Evolutionary conservation across 495 filamentous ascomycete species (phyloP).

Genomic region (Tuber aestivum): DNA sequence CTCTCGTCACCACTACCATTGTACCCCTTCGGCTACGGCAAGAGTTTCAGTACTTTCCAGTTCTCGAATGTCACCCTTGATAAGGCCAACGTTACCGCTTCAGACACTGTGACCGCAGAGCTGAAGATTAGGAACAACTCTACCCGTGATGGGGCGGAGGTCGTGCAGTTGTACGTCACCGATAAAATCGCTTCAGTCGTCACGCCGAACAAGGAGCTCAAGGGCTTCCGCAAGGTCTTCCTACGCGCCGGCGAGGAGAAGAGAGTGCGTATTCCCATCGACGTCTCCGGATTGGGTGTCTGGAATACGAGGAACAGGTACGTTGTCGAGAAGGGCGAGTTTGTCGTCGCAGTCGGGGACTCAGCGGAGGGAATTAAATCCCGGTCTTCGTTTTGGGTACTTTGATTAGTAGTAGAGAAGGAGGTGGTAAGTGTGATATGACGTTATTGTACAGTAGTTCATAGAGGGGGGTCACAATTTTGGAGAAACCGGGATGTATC

Average conservation of each 20-base stretch:
- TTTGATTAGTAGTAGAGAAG: background rate
- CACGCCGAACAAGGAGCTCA: slow-evolving; percentile 60
- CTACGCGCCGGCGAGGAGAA: slow-evolving; percentile 56
- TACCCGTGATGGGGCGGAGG: slow-evolving; percentile 56
- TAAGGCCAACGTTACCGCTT: slow-evolving; percentile 47
- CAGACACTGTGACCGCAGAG: slow-evolving; percentile 51
- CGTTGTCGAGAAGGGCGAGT: slow-evolving; percentile 63
- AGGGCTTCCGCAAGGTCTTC: slow-evolving; percentile 63
- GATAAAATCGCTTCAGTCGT: slow-evolving; percentile 58
- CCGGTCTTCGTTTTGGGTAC: slow-evolving; percentile 31
- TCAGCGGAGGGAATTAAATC: slow-evolving; percentile 26
- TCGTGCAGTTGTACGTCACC: slow-evolving; percentile 63
- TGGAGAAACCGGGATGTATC: background rate
- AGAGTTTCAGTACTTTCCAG: slow-evolving; percentile 58
- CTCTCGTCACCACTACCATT: slow-evolving; percentile 53
- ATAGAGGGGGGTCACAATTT: background rate
- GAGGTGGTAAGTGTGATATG: background rate
- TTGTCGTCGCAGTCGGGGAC: slow-evolving; percentile 53
- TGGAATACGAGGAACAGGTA: slow-evolving; percentile 62
- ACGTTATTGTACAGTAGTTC: background rate
- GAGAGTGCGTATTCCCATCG: slow-evolving; percentile 52
- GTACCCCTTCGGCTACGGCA: slow-evolving; percentile 66
- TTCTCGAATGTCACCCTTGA: slow-evolving; percentile 51
- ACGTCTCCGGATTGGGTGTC: slow-evolving; percentile 52
- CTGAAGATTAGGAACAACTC: slow-evolving; percentile 56